phyloP scores from a whole-genome alignment of 495 filamentous ascomycete species.

The Penicillium pulvis region DNA sequence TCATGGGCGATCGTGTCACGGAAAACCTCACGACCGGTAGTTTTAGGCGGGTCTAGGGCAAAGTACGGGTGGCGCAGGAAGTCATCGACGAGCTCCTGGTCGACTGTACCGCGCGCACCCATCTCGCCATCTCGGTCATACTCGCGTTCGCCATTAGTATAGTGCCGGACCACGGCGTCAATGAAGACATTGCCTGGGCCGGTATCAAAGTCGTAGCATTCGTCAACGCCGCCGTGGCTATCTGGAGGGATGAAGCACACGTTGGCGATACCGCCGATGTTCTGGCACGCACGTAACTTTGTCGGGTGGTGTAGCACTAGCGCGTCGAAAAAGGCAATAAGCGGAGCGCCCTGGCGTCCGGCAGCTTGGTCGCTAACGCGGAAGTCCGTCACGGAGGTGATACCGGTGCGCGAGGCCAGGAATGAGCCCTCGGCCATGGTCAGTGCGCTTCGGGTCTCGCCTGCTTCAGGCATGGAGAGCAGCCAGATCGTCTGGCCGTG shows the following conservation, averaged over 20 bases:
- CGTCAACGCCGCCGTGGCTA: slow-evolving; percentile 45
- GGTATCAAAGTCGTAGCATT: slow-evolving; percentile 56
- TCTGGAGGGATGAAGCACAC: slow-evolving; percentile 62
- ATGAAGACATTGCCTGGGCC: slow-evolving; percentile 47
- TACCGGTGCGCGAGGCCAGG: slow-evolving; percentile 44
- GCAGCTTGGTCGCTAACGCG: slow-evolving; percentile 48
- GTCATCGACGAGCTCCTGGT: slow-evolving; percentile 55
- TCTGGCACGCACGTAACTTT: slow-evolving; percentile 58
- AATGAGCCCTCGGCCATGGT: slow-evolving; percentile 50
- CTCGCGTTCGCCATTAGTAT: slow-evolving; percentile 33
- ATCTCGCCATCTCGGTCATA: slow-evolving; percentile 52
- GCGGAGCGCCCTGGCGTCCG: slow-evolving; percentile 46
- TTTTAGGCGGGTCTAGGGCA: slow-evolving; percentile 53
- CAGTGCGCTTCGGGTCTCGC: slow-evolving; percentile 50
- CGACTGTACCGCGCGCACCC: slow-evolving; percentile 52
- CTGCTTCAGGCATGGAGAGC: slow-evolving; percentile 52
- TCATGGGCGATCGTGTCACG: slow-evolving; percentile 53
- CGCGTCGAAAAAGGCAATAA: slow-evolving; percentile 52
- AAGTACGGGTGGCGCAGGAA: slow-evolving; percentile 55
- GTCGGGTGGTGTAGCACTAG: slow-evolving; percentile 57
- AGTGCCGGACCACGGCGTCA: slow-evolving; percentile 41
- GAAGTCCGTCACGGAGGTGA: slow-evolving; percentile 50
- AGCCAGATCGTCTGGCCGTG: slow-evolving; percentile 64
- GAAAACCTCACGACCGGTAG: slow-evolving; percentile 61
- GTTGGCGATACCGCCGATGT: slow-evolving; percentile 62